Percentiles rank a stretch among this genome's conserved stretches.
phyloP scores from a whole-genome alignment of 1,284 basidiomycete genomes.

The Cutaneotrichosporon sp. region DNA sequence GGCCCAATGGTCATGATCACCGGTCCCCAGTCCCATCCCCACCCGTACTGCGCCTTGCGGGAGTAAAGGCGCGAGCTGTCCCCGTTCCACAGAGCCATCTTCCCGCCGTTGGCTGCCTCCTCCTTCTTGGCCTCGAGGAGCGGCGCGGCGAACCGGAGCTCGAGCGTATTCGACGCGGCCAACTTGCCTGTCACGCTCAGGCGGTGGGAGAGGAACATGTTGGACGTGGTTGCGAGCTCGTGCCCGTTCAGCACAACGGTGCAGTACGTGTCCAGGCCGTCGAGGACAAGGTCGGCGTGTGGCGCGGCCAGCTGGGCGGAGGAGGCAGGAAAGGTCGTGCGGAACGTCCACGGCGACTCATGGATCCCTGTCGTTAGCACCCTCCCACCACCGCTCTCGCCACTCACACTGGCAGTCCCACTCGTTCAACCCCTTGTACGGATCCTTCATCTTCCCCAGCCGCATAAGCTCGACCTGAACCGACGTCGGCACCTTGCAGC shows the following conservation, averaged over 20 bases:
- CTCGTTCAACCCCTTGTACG: constrained; percentile 69
- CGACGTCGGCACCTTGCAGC: constrained; percentile 60
- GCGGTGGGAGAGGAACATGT: constrained; percentile 72
- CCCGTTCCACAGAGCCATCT: constrained; percentile 59
- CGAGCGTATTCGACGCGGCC: constrained; percentile 61
- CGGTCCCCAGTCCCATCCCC: constrained; percentile 56
- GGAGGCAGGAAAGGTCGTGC: constrained; percentile 58
- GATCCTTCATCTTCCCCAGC: constrained; percentile 68
- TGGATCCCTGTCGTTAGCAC: constrained; percentile 66
- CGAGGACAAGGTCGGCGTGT: constrained; percentile 67
- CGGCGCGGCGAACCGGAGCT: constrained; percentile 67
- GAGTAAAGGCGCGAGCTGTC: constrained; percentile 79
- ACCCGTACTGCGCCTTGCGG: constrained; percentile 77
- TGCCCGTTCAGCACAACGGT: constrained; percentile 65
- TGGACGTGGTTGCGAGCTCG: constrained; percentile 58
- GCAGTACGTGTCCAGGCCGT: constrained; percentile 83
- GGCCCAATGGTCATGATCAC: constrained; percentile 48
- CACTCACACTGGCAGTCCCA: constrained; percentile 80
- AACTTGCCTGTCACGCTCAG: constrained; percentile 57
- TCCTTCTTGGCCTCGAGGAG: constrained; percentile 59
- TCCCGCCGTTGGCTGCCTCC: constrained; percentile 40
- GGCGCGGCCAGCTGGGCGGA: constrained; percentile 52
- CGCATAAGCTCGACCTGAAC: constrained; percentile 78
- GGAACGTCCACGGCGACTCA: constrained; percentile 80
- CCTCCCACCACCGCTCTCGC: too few relatives aligned